A percentile compares a stretch with the other conserved stretches of the same genome.
Conservation (phyloP, 2,329 filamentous ascomycete genomes). For the Stemphylium lycopersici region DNA sequence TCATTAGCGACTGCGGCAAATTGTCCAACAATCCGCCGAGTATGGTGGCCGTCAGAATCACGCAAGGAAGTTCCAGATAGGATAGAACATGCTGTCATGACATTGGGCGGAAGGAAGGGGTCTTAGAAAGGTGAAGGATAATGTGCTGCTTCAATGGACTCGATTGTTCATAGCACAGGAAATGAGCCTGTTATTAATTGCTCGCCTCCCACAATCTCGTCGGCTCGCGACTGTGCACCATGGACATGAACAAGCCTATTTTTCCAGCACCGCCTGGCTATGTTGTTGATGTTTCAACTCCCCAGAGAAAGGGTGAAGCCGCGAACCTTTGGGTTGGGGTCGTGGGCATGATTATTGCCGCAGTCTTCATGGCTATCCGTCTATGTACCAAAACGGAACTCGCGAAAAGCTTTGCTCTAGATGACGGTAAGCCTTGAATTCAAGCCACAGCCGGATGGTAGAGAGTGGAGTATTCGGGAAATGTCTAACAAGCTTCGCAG, state of each 20-base stretch:
- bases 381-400: constrained; percentile 34
- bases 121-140: no score
- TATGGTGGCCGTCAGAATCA: no score
- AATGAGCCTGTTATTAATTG: neutral
- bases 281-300: constrained; percentile 34
- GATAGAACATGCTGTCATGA: no score
- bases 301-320: constrained; percentile 17
- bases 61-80: no score
- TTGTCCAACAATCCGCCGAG: no score
- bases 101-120: no score
- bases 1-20: no score
- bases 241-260: constrained; percentile 17
- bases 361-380: constrained; percentile 30
- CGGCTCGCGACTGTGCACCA: neutral
- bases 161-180: no score
- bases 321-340: constrained; percentile 27
- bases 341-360: constrained; percentile 27
- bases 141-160: no score
- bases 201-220: neutral
- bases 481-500: constrained; percentile 5
- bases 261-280: constrained; percentile 36
- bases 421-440: constrained; percentile 29
- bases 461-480: neutral
- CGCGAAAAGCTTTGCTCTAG: constrained; percentile 26
- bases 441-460: no score